Evolutionary conservation across 768 basidiomycete species (phyloP).

Genomic region (Aureoboletus auriporus): DNA sequence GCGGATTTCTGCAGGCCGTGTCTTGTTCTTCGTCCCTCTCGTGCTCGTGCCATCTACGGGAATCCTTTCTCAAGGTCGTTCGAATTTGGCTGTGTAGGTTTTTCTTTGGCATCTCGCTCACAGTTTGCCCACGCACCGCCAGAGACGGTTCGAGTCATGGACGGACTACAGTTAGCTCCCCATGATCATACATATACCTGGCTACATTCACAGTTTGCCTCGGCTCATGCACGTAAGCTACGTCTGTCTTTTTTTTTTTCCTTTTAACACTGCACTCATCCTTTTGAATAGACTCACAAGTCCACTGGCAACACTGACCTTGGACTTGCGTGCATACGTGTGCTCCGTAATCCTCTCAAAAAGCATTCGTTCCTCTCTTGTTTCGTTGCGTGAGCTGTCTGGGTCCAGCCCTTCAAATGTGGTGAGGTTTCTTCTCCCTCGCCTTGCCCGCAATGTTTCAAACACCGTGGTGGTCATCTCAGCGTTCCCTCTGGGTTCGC

Average conservation of each 20-base stretch:
- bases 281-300: conserved; percentile 70
- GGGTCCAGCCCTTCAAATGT: not conserved
- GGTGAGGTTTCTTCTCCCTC: conserved; percentile 26
- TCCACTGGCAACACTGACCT: conserved; percentile 70
- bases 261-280: not conserved
- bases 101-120: not conserved
- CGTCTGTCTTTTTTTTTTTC: conserved; percentile 28
- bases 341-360: conserved; percentile 26
- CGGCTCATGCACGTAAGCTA: conserved; percentile 97
- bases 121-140: conserved; percentile 4
- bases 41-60: too few relatives aligned
- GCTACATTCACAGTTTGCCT: conserved; percentile 88
- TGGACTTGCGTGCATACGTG: conserved; percentile 19
- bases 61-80: conserved; percentile 74
- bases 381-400: not conserved
- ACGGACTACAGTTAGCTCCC: conserved; percentile 97
- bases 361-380: conserved; percentile 3
- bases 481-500: not conserved
- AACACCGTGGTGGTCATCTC: conserved; percentile 61
- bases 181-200: conserved; percentile 92
- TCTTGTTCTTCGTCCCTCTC: too few relatives aligned
- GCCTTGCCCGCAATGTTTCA: conserved; percentile 42
- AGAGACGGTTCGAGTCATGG: too few relatives aligned
- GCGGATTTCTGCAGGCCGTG: too few relatives aligned
- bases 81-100: conserved; percentile 75